Percentiles rank a stretch among this genome's conserved stretches.
Evolutionary conservation across 2,329 filamentous ascomycete species (phyloP).

Genomic region (Penicillium sp.): DNA sequence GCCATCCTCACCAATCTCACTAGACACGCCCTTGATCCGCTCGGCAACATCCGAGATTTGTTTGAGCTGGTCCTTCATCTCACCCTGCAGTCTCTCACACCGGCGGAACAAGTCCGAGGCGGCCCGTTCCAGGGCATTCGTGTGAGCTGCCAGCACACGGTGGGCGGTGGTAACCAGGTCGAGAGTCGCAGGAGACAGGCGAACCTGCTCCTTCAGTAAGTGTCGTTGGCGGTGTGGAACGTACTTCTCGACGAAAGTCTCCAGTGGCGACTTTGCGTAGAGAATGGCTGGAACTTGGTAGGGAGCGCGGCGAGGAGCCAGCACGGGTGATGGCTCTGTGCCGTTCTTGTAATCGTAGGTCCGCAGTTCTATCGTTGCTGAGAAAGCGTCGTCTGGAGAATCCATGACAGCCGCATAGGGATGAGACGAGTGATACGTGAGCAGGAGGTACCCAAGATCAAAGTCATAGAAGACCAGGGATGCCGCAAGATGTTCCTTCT

Average conservation of each 20-base stretch:
- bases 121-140: constrained; percentile 47
- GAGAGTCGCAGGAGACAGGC: constrained; percentile 51
- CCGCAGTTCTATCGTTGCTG: constrained; percentile 28
- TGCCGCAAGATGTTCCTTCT: constrained; percentile 44
- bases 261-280: constrained; percentile 41
- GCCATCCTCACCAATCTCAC: constrained; percentile 41
- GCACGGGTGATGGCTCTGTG: constrained; percentile 24
- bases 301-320: constrained; percentile 41
- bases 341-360: constrained; percentile 28
- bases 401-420: constrained; percentile 57
- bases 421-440: constrained; percentile 51
- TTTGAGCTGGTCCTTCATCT: constrained; percentile 50
- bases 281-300: constrained; percentile 47
- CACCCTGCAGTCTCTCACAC: constrained; percentile 51
- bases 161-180: constrained; percentile 52
- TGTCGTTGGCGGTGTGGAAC: constrained; percentile 46
- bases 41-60: constrained; percentile 49
- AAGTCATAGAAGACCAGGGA: constrained; percentile 58
- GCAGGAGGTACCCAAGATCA: constrained; percentile 59
- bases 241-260: constrained; percentile 45
- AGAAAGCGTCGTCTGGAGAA: constrained; percentile 41
- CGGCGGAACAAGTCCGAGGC: constrained; percentile 55
- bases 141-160: constrained; percentile 49
- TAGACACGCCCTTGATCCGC: constrained; percentile 45
- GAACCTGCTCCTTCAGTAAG: constrained; percentile 48